A percentile compares a stretch with the other conserved stretches of the same genome.
Conservation (phyloP, 768 basidiomycete genomes). For the Sistotremastrum niveocremeum region DNA sequence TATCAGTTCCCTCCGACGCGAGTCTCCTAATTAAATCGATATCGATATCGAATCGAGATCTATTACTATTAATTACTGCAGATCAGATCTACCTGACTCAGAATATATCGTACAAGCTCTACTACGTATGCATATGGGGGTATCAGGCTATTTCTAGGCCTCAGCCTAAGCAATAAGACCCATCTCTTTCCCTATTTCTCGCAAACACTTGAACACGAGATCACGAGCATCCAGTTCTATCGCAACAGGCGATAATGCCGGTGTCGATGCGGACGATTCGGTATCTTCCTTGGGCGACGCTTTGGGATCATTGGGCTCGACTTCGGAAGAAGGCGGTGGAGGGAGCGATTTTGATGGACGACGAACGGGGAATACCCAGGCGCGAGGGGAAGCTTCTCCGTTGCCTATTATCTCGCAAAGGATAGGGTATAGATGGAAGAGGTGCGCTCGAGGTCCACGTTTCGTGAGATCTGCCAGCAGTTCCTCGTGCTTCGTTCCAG, state of each 20-base stretch:
- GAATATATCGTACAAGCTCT: too few relatives aligned
- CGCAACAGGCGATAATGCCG: slow-evolving; percentile 7
- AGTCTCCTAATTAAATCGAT: too few relatives aligned
- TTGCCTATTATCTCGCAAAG: slow-evolving; percentile 71
- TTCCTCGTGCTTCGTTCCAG: slow-evolving; percentile 7
- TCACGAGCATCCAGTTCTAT: slow-evolving; percentile 50
- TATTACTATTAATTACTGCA: too few relatives aligned
- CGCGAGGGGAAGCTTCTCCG: slow-evolving; percentile 42
- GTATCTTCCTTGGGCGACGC: slow-evolving; percentile 2
- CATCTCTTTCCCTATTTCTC: slow-evolving; percentile 62
- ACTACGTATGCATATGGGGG: too few relatives aligned
- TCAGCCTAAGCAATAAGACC: slow-evolving; percentile 22
- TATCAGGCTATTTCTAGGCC: too few relatives aligned
- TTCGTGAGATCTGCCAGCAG: slow-evolving; percentile 60
- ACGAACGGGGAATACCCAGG: slow-evolving; percentile 36
- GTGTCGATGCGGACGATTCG: neutral
- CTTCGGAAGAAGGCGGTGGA: neutral
- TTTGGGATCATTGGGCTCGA: neutral
- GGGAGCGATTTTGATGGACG: slow-evolving; percentile 4
- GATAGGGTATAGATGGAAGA: slow-evolving; percentile 78
- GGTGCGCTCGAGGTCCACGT: slow-evolving; percentile 65
- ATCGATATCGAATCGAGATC: too few relatives aligned
- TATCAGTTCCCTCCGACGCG: too few relatives aligned
- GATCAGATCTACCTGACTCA: too few relatives aligned
- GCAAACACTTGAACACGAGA: slow-evolving; percentile 54